Evolutionary conservation across 2,329 filamentous ascomycete genomes (phyloP).

Genomic region (Cercospora sp.): DNA sequence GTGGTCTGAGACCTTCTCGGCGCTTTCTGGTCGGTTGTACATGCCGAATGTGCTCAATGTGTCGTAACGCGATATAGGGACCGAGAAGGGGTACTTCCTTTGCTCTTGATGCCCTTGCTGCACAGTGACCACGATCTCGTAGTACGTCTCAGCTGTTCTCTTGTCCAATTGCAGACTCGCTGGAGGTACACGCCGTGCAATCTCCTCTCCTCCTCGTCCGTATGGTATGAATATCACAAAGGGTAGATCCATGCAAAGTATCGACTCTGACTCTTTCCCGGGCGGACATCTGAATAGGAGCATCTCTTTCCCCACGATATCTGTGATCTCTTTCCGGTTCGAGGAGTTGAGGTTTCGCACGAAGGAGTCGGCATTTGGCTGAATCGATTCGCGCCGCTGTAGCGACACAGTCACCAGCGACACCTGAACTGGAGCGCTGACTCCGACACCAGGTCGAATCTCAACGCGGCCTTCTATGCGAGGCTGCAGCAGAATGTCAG

Average conservation of each 20-base stretch:
- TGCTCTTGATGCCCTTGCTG: constrained; percentile 86
- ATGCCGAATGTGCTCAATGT: constrained; percentile 98
- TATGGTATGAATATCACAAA: constrained; percentile 98
- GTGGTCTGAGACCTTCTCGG: constrained; percentile 82
- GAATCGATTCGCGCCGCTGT: constrained; percentile 91
- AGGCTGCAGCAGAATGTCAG: constrained; percentile 58
- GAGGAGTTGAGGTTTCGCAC: constrained; percentile 83
- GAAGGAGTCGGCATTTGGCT: constrained; percentile 91
- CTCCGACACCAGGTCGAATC: constrained; percentile 81
- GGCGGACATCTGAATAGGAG: constrained; percentile 82
- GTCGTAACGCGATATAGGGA: constrained; percentile 90
- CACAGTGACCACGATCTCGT: constrained; percentile 93
- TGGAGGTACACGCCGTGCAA: constrained; percentile 84
- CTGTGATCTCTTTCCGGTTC: constrained; percentile 83
- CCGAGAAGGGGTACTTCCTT: constrained; percentile 86
- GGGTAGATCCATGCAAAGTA: constrained; percentile 93
- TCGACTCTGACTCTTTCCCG: constrained; percentile 80
- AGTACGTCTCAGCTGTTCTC: constrained; percentile 93
- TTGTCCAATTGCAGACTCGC: constrained; percentile 87
- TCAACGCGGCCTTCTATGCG: constrained; percentile 98
- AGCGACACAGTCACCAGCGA: constrained; percentile 93
- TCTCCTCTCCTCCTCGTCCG: constrained; percentile 85
- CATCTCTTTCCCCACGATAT: constrained; percentile 94
- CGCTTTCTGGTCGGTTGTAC: constrained; percentile 95
- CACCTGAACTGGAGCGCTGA: constrained; percentile 84